Evolutionary conservation across 345 rosid species (phyloP), one percentile per base, ranked within the genome.

Genomic region (Aquilaria malaccensis): DNA sequence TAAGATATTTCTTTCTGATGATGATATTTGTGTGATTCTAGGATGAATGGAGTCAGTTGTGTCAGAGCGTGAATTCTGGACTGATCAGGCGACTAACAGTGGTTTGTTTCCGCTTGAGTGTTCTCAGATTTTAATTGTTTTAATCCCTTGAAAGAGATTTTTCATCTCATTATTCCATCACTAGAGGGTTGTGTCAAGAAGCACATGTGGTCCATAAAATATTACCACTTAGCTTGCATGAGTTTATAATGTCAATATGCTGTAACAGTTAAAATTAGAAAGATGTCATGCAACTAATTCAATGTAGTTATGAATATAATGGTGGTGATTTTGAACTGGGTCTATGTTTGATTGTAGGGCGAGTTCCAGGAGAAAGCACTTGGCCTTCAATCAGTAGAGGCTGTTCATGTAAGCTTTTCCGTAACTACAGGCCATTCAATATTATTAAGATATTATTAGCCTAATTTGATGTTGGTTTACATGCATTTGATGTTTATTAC

Each of bases 1-100:
- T 37, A 37, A 3, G 7, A 37, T 37, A 0, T 4, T 37, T 55
- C 55, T 11, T 54, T 59, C 33, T 14, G 47, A 3, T 55, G 45
- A 33, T 68, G 41, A 70, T 41, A 31, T 71, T 53, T 55, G 68
- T 15, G 52, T 43, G 48, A 57, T 79, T 70, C 54, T 78, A 91
- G 97, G 91, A 85, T 47, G 97, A 91, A 73, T 91, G 97, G 78
- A 79, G 67, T 63, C 76, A 75, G 61, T 63, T 91, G 58, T 69
- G 81, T 48, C 81, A 82, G 78, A 81, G 82, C 71, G 75, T 91
- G 61, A 82, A 79, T 76, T 76, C 81, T 69, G 89, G 94, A 63
- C 82, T 83, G 68, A 75, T 72, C 62, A 85, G 79, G 63, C 77
- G 67, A 59, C 59, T 84, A 65, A 91, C 76, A 33, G 91, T 91